Percentiles rank a stretch among this genome's conserved stretches.
Evolutionary conservation across 192 early-diverging fungal genomes (phyloP).

Genomic region (Glomus cerebriforme): DNA sequence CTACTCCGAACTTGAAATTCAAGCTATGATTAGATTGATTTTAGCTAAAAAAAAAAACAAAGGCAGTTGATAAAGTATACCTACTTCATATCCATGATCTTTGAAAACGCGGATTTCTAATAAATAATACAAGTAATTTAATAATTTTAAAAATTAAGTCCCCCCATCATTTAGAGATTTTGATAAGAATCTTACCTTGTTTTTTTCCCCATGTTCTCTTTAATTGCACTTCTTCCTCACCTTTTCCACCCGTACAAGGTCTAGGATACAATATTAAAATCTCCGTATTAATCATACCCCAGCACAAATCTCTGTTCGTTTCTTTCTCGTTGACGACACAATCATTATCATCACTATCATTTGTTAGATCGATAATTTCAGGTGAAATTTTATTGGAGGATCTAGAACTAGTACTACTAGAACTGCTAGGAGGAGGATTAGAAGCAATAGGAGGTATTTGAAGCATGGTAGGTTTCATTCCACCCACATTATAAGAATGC

Average conservation of each 20-base stretch:
- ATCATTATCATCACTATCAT: slow-evolving; percentile 41
- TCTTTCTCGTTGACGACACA: slow-evolving; percentile 40
- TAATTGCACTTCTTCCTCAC: slow-evolving; percentile 35
- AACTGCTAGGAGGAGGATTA: neutral
- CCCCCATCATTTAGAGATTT: slow-evolving; percentile 26
- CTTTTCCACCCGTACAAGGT: slow-evolving; percentile 36
- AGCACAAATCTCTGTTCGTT: slow-evolving; percentile 45
- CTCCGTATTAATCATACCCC: slow-evolving; percentile 41
- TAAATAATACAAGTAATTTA: neutral
- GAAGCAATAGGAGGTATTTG: slow-evolving; percentile 9
- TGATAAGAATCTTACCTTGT: slow-evolving; percentile 38
- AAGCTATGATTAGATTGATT: slow-evolving; percentile 30
- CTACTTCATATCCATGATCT: neutral
- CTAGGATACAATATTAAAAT: slow-evolving; percentile 43
- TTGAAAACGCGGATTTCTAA: neutral
- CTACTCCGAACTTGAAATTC: slow-evolving; percentile 22
- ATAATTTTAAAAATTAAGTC: slow-evolving; percentile 13
- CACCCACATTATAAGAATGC: neutral
- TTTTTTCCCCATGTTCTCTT: slow-evolving; percentile 36
- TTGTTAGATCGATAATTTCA: slow-evolving; percentile 38
- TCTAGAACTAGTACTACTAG: slow-evolving; percentile 24
- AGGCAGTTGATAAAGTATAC: neutral
- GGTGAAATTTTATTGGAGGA: neutral
- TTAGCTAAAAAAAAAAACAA: neutral
- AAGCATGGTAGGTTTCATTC: neutral